Percentiles rank a stretch among this genome's conserved stretches.
These are phyloP conservation scores for Metschnikowia borealis DNA, from an alignment of 805 yeast genomes.

Conservation along the genomic window DNA sequence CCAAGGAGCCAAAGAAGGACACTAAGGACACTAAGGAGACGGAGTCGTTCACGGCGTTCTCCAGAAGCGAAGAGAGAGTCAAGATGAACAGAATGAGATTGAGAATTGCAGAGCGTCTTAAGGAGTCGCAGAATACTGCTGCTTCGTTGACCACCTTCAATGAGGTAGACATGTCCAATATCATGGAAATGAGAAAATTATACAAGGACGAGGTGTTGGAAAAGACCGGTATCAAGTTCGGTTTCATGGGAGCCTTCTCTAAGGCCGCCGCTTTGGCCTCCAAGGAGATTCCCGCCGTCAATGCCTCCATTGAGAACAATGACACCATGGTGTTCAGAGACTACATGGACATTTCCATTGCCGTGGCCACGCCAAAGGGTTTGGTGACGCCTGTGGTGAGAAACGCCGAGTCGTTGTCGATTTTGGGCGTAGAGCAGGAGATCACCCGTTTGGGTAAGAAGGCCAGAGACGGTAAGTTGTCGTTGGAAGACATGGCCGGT, in stretches of 20 bases:
- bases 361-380: constrained; percentile 99
- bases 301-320: constrained; percentile 88
- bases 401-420: constrained; percentile 88
- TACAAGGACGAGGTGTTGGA: constrained; percentile 96
- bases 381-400: constrained; percentile 96
- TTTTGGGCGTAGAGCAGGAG: constrained; percentile 86
- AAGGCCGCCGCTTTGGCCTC: constrained; percentile 91
- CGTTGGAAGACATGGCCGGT: constrained; percentile 98
- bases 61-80: constrained; percentile 85
- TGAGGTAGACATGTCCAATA: constrained; percentile 93
- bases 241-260: constrained; percentile 98
- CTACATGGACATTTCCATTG: constrained; percentile 91
- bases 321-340: constrained; percentile 95
- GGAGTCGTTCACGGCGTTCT: constrained; percentile 45
- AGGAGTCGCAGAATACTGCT: constrained; percentile 98
- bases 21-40: constrained; percentile 14
- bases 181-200: constrained; percentile 90
- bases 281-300: constrained; percentile 91
- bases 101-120: constrained; percentile 97
- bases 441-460: constrained; percentile 76
- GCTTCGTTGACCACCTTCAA: constrained; percentile 97
- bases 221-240: constrained; percentile 90
- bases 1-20: constrained; percentile 8
- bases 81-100: constrained; percentile 99
- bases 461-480: constrained; percentile 95